Base-by-base conservation (phyloP, 2,329 filamentous ascomycete species). In the Cladophialophora exuberans region DNA sequence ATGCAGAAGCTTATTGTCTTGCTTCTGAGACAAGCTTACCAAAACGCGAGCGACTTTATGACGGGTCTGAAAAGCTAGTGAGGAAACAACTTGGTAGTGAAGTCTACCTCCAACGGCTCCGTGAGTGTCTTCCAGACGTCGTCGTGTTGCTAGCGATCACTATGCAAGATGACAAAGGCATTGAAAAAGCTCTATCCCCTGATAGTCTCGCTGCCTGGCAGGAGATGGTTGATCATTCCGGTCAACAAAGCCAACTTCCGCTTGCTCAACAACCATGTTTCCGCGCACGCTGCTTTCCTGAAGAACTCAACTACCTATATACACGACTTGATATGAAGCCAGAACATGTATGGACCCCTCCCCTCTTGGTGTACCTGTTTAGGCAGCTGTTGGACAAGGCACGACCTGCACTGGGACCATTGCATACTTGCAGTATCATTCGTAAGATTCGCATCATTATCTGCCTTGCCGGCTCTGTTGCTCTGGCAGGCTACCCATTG, bases 221-320 rank as follows among this genome's bases (percentile, higher is more conserved):
- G 13, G 79, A 83, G 23, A 96, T 99, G 66, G 86, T 84, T 61
- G 72, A 69, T 2, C 84, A 86, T 61, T 83, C 88, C 25, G 77
- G 85, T 60, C 91, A 91, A 0, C 74, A 77, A 1, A 79, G 82
- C 23, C 72, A 76, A 10, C 75, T 97, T 6, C 88, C 90, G 2
- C 78, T 86, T 9, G 89, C 87, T 52, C 91, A 96, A 63, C 92
- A 97, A 65, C 94, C 94, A 2, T 86, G 84, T 49, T 97, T 97
- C 73, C 87, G 83, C 62, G 86, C 87, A 23, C 90, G 86, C 62
- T 88, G 87, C 64, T 78, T 99, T 3, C 76, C 87, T 9, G 83
- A 87, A 57, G 85, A 94, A 65, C 79, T 97, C 18, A 80, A 88
- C 11, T 84, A 90, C 53, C 74, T 97, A n/a, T 95, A 89, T 66